phyloP scores from a whole-genome alignment of 2,329 filamentous ascomycete genomes.

The Chaetomium sp. region DNA sequence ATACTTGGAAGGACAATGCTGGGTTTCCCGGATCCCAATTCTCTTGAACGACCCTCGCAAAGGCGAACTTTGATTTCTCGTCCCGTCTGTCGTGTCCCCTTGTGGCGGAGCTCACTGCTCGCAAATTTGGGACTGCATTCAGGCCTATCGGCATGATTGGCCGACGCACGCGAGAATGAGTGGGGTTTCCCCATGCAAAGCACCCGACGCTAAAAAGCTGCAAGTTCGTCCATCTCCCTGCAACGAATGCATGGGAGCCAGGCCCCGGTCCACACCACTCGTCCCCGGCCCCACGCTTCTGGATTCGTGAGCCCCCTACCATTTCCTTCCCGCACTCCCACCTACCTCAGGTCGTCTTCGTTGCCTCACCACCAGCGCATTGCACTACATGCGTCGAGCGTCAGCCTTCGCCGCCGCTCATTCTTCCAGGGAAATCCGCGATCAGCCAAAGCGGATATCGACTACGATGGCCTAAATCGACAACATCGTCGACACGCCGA shows the following conservation, averaged over 20 bases:
- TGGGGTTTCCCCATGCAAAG: not conserved
- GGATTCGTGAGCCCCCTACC: not conserved
- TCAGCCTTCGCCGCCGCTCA: slow-evolving; percentile 4
- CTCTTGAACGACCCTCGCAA: no score
- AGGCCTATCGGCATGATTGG: not conserved
- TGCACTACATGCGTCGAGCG: slow-evolving; percentile 11
- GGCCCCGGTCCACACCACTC: not conserved
- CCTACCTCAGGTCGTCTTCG: not conserved
- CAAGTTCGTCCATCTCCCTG: not conserved
- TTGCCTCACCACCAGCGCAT: slow-evolving; percentile 14
- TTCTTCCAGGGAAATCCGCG: slow-evolving; percentile 7
- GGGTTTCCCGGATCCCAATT: no score
- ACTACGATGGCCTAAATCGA: slow-evolving; percentile 8
- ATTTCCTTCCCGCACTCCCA: slow-evolving; percentile 4
- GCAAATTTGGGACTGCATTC: no score
- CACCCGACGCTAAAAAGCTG: slow-evolving; percentile 1
- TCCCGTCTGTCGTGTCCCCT: no score
- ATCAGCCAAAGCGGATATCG: slow-evolving; percentile 1
- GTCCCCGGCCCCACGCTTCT: not conserved
- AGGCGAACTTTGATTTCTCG: no score
- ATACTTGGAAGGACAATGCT: no score
- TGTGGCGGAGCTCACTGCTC: no score
- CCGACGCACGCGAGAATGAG: no score
- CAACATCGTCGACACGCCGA: not conserved
- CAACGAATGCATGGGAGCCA: not conserved